phyloP scores from a whole-genome alignment of 495 filamentous ascomycete species.

The Melanomma pulvis-pyrius region DNA sequence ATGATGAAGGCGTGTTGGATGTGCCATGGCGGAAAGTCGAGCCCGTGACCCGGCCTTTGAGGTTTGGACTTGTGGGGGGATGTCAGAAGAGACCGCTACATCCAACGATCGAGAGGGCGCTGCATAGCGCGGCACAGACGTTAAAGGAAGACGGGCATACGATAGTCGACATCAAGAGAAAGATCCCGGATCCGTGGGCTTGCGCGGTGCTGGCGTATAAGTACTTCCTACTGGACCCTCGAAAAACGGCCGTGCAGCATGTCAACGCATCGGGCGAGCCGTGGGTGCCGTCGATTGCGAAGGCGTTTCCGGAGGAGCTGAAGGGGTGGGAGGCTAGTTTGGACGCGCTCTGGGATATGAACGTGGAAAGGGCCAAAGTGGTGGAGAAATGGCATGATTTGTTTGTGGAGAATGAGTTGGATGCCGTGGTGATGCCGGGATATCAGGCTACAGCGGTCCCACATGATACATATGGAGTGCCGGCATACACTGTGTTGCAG shows the following conservation, averaged over 20 bases:
- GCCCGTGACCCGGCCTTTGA: conserved; percentile 13
- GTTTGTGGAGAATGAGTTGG: conserved; percentile 46
- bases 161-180: conserved; percentile 29
- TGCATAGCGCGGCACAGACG: conserved; percentile 34
- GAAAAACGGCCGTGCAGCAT: conserved; percentile 34
- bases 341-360: conserved; percentile 42
- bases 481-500: conserved; percentile 53
- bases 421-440: conserved; percentile 53
- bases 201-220: conserved; percentile 31
- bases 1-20: conserved; percentile 52
- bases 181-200: conserved; percentile 33
- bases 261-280: conserved; percentile 41
- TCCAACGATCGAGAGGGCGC: conserved; percentile 36
- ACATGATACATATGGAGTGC: conserved; percentile 54
- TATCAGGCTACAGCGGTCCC: conserved; percentile 53
- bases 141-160: conserved; percentile 36
- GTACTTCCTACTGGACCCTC: conserved; percentile 40
- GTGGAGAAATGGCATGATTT: conserved; percentile 43
- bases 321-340: conserved; percentile 35
- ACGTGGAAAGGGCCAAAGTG: conserved; percentile 38
- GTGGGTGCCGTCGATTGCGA: conserved; percentile 36
- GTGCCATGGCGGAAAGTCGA: conserved; percentile 50
- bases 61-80: conserved; percentile 38
- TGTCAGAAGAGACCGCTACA: conserved; percentile 41
- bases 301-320: conserved; percentile 25